Evolutionary conservation across 257 asterid species (phyloP), one percentile per base, ranked within the genome.

Genomic region (Primulina eburnea): DNA sequence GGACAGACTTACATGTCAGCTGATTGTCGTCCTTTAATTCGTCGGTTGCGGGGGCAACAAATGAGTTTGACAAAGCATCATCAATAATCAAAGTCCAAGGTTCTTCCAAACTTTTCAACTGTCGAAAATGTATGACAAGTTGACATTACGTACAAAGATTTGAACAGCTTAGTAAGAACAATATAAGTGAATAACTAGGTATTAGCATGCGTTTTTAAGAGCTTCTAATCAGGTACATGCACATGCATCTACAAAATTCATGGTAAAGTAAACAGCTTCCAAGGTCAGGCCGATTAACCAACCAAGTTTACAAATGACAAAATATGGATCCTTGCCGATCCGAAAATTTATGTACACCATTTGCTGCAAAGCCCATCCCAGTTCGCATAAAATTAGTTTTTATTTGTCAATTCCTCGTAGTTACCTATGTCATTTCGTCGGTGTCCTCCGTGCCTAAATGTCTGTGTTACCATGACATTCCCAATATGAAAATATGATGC

Each of bases 81-180:
- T 94, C 96, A 20, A 94, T 81, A 47, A 89, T 81, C 85, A 94
- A 80, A 62, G 85, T 88, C 97, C 97, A 94, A n/a, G 96, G 91
- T 70, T 80, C 80, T 60, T 89, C 90, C 90, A 94, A 74, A 77
- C 75, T 70, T 79, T 89, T 84, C 50, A 94, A 87, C 99, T 94
- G 86, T 59, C 55, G 65, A 33, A 69, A 56, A 16, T 11, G 5
- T 50, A 16, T 17, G 20, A 50, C 57, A 16, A 43, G 21, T 17
- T 50, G 21, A 50, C 21, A 50, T 16, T 16, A 17, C 21, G 3
- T 47, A 18, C 3, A 71, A 69, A 75, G 47, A 50, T 47, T 57
- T 16, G 30, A 32, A 32, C 26, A 11, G 18, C 7, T 10, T 11
- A 9, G 4, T 11, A 10, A 40, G 55, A 47, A 47, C 55, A 14